Percentiles rank a stretch among this genome's conserved stretches.
Conservation (phyloP, 23 red algal genomes). For the Agarophyton chilense region DNA sequence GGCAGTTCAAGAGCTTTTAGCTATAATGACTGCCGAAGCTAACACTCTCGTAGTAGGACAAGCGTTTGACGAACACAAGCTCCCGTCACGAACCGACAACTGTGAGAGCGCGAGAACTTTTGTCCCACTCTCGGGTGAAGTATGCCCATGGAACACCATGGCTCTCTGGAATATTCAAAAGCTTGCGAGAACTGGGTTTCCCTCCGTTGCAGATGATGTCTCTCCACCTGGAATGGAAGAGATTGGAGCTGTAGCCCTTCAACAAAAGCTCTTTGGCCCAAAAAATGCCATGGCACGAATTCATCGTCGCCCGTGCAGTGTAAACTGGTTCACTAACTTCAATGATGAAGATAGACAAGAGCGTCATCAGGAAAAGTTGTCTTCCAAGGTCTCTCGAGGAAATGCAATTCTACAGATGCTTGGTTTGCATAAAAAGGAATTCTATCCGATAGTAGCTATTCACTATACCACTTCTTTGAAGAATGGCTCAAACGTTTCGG, state of each 20-base stretch:
- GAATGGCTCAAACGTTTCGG: background rate
- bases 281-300: background rate
- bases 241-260: constrained; percentile 39
- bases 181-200: constrained; percentile 52
- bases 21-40: background rate
- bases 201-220: constrained; percentile 43
- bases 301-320: background rate
- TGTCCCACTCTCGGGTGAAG: background rate
- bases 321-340: background rate
- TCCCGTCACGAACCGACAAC: background rate
- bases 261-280: background rate
- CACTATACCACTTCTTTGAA: background rate
- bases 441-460: background rate
- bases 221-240: constrained; percentile 74
- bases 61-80: background rate
- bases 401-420: background rate
- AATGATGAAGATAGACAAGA: background rate
- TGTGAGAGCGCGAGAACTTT: background rate
- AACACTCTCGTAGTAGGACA: constrained; percentile 29
- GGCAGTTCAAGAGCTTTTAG: background rate
- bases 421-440: background rate
- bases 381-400: background rate
- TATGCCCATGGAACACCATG: constrained; percentile 68
- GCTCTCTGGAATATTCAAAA: constrained; percentile 42
- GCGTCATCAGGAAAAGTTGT: background rate